Evolutionary conservation across 371 early-diverging fungal species (phyloP).

Genomic region (Thermomucor indicae-seudaticae): DNA sequence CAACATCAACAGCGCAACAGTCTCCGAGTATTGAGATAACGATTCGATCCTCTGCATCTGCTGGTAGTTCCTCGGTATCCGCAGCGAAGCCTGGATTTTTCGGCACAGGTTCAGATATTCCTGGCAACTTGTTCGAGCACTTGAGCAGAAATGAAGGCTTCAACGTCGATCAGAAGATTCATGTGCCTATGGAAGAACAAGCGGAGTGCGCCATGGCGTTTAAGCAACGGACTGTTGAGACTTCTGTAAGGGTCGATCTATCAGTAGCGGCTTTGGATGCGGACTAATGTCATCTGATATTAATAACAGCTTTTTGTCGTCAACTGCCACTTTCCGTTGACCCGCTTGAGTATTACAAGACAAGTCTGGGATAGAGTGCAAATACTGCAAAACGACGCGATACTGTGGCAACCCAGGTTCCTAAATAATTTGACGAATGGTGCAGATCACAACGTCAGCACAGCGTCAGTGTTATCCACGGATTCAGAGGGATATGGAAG

Average conservation of each 20-base stretch:
- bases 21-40: constrained; percentile 48
- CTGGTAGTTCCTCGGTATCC: constrained; percentile 1
- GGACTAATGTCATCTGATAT: neutral
- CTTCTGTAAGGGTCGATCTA: constrained; percentile 46
- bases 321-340: constrained; percentile 64
- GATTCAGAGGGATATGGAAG: neutral
- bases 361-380: constrained; percentile 60
- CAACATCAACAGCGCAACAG: neutral
- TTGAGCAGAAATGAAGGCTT: constrained; percentile 28
- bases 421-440: too few relatives aligned
- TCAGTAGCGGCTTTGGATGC: neutral
- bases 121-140: constrained; percentile 28
- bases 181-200: constrained; percentile 50
- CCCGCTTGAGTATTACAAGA: constrained; percentile 57
- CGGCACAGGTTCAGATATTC: constrained; percentile 38
- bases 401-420: constrained; percentile 61
- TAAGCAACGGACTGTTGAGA: constrained; percentile 59
- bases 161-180: constrained; percentile 48
- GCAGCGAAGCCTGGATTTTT: constrained; percentile 24
- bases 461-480: too few relatives aligned
- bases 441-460: too few relatives aligned
- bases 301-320: constrained; percentile 48
- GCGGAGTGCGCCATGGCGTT: constrained; percentile 61
- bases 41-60: constrained; percentile 24
- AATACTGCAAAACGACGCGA: constrained; percentile 64